phyloP scores from a whole-genome alignment of 2,329 filamentous ascomycete genomes.

The Purpureocillium takamizusanense region DNA sequence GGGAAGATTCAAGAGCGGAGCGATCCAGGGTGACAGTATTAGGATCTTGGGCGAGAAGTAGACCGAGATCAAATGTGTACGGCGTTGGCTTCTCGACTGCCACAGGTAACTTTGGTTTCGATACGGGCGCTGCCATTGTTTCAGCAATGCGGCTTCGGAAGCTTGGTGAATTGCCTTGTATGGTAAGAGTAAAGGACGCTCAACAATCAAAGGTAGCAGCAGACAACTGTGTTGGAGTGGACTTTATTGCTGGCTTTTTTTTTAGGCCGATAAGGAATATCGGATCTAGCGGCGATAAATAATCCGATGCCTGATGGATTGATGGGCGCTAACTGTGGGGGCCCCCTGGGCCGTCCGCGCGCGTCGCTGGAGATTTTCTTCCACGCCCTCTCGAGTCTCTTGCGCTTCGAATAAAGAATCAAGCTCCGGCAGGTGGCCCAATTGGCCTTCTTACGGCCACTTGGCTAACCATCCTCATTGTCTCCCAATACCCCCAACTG shows the following conservation, averaged over 20 bases:
- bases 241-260: constrained; percentile 6
- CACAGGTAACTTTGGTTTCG: constrained; percentile 46
- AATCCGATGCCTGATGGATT: constrained; percentile 10
- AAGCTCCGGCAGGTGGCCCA: constrained; percentile 8
- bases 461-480: constrained; percentile 2
- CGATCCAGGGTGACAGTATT: constrained; percentile 63
- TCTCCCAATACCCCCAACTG: no score
- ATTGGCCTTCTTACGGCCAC: constrained; percentile 19
- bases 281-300: constrained; percentile 19
- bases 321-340: neutral
- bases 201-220: no score
- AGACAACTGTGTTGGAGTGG: constrained; percentile 2
- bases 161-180: no score
- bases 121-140: constrained; percentile 25
- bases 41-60: constrained; percentile 77
- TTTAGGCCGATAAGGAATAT: constrained; percentile 16
- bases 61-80: constrained; percentile 86
- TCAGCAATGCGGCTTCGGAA: neutral
- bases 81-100: constrained; percentile 75
- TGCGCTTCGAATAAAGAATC: neutral
- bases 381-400: neutral
- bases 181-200: no score
- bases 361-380: constrained; percentile 6
- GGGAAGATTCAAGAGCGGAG: constrained; percentile 51
- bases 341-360: neutral